These are phyloP conservation scores for Mycosphaerella arachidis DNA, from an alignment of 2,329 filamentous ascomycete species.

Conservation along the genomic window DNA sequence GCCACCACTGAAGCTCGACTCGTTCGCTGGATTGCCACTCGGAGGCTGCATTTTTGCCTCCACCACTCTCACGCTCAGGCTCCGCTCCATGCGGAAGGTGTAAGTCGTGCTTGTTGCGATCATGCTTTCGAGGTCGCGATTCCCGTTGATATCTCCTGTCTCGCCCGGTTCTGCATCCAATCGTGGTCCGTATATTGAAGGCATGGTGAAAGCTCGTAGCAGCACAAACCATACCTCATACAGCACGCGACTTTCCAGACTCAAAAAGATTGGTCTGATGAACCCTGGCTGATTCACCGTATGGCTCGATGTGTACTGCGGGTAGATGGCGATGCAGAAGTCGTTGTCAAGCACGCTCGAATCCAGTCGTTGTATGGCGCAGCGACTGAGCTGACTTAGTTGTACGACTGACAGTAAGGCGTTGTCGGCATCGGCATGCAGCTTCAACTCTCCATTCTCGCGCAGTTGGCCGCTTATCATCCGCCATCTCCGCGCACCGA, in stretches of 20 bases:
- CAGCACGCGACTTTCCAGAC: constrained; percentile 78
- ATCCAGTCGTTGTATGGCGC: constrained; percentile 85
- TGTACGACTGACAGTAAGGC: constrained; percentile 78
- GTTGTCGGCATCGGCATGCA: constrained; percentile 81
- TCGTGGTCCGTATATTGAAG: constrained; percentile 72
- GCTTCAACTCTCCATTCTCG: constrained; percentile 89
- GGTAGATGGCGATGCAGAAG: constrained; percentile 91
- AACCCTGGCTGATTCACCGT: constrained; percentile 62
- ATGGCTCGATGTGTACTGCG: constrained; percentile 76
- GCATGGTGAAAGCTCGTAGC: constrained; percentile 82
- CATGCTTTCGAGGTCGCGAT: constrained; percentile 22
- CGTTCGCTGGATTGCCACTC: constrained; percentile 20
- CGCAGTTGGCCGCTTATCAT: constrained; percentile 88
- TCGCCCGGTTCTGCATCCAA: constrained; percentile 23
- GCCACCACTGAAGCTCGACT: constrained; percentile 25
- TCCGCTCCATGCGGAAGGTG: constrained; percentile 64
- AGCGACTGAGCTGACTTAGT: constrained; percentile 80
- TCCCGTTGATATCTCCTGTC: constrained; percentile 10
- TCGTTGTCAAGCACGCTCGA: constrained; percentile 87
- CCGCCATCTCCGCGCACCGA: constrained; percentile 67
- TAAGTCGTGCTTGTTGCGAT: constrained; percentile 43
- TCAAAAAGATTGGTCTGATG: constrained; percentile 83
- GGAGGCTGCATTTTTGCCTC: constrained; percentile 54
- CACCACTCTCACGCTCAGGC: constrained; percentile 55
- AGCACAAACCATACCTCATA: constrained; percentile 98